Evolutionary conservation across 768 basidiomycete species (phyloP), one percentile per base, ranked within the genome.

Genomic region (Lactarius sanguifluus): DNA sequence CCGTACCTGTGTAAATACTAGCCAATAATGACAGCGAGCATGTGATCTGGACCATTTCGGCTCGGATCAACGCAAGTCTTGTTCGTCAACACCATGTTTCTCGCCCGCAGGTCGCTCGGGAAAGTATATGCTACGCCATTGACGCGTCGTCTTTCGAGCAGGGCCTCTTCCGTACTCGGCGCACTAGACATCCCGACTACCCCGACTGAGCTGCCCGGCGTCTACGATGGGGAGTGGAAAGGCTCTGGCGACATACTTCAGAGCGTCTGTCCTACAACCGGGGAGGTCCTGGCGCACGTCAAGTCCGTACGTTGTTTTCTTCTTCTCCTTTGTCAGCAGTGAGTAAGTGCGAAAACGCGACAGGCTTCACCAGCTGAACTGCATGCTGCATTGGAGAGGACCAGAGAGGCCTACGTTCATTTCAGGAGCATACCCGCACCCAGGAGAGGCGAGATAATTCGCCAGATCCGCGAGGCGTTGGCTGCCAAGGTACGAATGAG

Each of bases 401-500:
- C 92, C 15, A 81, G 88, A 54, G 89, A 91, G 59, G 96, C 95
- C 6, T 89, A 88, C 73, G 76, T 78, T 9, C 71, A 78, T 66
- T 88, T 96, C 76, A 82, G 94, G 77, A 82, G 80, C 67, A 80
- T 95, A 40, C 94, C 96, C 57, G 92, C 92, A 15, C 96, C 96
- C 3, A 86, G 85, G 59, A 83, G 96, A 64, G 96, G 96, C 18
- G 94, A 97, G 71, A 82, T 98, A 36, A 75, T 98, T 60, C 81
- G 96, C 66, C 92, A 97, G 76, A 90, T 98, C 67, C 81, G 96
- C 64, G 88, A 91, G 74, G 92, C 89, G 13, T 80, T 96, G 8
- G 85, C 88, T 12, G 79, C 79, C 40, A 95, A 96, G 84, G 92
- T 90, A 56, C 10, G n/a, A n/a, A n/a, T n/a, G 55, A 32, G 9